Evolutionary conservation across 148 eudicot genomes (phyloP), one percentile per base, ranked within the genome.

Genomic region (Chenopodium album): DNA sequence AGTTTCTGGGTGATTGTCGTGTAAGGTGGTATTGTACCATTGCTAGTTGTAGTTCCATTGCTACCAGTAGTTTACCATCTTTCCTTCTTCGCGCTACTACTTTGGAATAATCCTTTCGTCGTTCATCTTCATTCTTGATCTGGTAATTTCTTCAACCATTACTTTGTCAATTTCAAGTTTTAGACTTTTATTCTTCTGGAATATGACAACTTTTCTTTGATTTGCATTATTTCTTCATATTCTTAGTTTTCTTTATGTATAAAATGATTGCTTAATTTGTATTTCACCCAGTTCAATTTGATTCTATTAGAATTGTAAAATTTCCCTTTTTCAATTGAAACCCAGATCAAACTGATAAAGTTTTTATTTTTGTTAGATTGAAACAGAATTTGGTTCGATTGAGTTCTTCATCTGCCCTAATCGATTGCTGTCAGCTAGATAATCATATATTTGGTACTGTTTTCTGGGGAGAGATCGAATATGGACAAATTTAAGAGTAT

Each of bases 401-500:
- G 52, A 44, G 75, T 34, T 74, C 1, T 37, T 82, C 31, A 20
- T 26, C 22, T 76, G 4, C 46, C 48, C 60, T 71, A 10, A 71
- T 71, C 78, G 70, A 73, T 37, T 72, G 54, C 4, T 16, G 65
- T 0, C 0, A 11, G 68, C 59, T 72, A 28, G 47, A 66, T 83
- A 20, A 34, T 75, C 41, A 28, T 81, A 29, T 62, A 28, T 63
- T 41, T 52, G 28, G 19, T 63, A 12, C 4, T 31, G 22, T 37
- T 71, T 71, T 64, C 14, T 13, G 56, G 84, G 46, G 76, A 76
- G 32, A 73, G 76, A n/a, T 44, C 50, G 62, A 71, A 50, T 74
- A 86, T 84, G 84, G 90, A 84, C 71, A 87, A 83, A 85, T 89
- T 93, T 84, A 93, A 78, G 91, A 92, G 85, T 72, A 73, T 95